Percentiles rank a stretch among this genome's conserved stretches.
Evolutionary conservation across 2,329 filamentous ascomycete genomes (phyloP).

Genomic region (Beauveria varroae): DNA sequence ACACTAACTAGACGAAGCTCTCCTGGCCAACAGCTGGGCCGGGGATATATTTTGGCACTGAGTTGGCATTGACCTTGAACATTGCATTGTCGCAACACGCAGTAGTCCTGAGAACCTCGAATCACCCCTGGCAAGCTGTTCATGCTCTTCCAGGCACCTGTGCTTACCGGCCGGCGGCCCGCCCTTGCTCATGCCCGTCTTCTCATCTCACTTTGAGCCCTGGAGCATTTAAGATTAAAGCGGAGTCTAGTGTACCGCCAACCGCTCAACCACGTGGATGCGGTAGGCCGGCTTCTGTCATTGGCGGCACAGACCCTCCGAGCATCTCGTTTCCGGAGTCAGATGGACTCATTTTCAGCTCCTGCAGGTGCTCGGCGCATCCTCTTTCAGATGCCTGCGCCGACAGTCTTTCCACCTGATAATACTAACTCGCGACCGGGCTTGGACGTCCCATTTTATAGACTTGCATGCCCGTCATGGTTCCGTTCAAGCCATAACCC

Average conservation of each 20-base stretch:
- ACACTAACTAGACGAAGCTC: too few species aligned
- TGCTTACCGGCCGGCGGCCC: background rate
- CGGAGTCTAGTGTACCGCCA: slow-evolving; percentile 7
- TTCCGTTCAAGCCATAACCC: too few species aligned
- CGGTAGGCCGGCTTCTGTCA: background rate
- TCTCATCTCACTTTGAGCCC: background rate
- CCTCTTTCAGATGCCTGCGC: background rate
- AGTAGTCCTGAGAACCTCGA: too few species aligned
- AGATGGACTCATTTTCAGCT: background rate
- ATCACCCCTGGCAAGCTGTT: background rate
- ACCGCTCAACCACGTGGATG: background rate
- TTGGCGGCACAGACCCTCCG: background rate
- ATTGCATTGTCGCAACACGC: background rate
- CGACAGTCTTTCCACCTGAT: background rate
- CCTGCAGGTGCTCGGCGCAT: background rate
- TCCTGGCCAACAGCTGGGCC: too few species aligned
- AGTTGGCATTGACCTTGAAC: background rate
- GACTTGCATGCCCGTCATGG: too few species aligned
- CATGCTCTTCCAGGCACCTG: background rate
- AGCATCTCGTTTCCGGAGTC: background rate
- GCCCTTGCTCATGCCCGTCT: background rate
- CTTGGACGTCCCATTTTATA: too few species aligned
- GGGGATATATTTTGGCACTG: too few species aligned
- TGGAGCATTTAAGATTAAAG: slow-evolving; percentile 8
- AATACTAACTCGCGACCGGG: too few species aligned